Base-by-base conservation (phyloP, 208 protist species). In the Acanthamoeba royreba region DNA sequence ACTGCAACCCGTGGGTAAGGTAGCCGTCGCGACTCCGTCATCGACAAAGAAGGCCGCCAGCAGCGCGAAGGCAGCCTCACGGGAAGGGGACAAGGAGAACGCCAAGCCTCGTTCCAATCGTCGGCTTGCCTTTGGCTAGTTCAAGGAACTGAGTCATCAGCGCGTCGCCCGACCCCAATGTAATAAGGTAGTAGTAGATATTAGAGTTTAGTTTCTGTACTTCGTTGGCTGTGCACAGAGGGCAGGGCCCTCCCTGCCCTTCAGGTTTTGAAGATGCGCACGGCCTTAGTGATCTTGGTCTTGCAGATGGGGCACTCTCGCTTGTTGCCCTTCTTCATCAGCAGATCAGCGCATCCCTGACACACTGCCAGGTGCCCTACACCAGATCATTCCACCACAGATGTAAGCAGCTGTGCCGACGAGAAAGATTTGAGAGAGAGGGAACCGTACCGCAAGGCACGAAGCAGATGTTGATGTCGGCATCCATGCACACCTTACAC, bases 391-490 rank as follows among this genome's bases (percentile, higher is more conserved):
- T 61, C 19, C 17, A 0, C 1, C 35, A 28, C 35, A 40, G 40
- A 25, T 5, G 40, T 81, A 28, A 22, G 38, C 11, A 42, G 5
- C 28, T n/a, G 28, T 28, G 58, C 17, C 33, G 33, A n/a, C 5
- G 9, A 1, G 63, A 42, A 25, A 4, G 38, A 3, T 8, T 43
- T 63, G n/a, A 17, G 46, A 40, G 7, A 7, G 55, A 87, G n/a
- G 9, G 25, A 58, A n/a, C 42, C 3, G 33, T 79, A 69, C 87
- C 87, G 63, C 87, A 92, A 15, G 87, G 87, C n/a, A 92, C 87
- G 63, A 92, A 92, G 63, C 87, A 92, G 63, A 92, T 92, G 87
- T 69, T 79, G 87, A 92, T 92, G 38, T 69, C 55, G 9, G 87
- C 87, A 40, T 92, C 87, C 87, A 92, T 92, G 63, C 87, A 92